Conservation (phyloP, 2,329 filamentous ascomycete genomes). For the Zymoseptoria ardabiliae region DNA sequence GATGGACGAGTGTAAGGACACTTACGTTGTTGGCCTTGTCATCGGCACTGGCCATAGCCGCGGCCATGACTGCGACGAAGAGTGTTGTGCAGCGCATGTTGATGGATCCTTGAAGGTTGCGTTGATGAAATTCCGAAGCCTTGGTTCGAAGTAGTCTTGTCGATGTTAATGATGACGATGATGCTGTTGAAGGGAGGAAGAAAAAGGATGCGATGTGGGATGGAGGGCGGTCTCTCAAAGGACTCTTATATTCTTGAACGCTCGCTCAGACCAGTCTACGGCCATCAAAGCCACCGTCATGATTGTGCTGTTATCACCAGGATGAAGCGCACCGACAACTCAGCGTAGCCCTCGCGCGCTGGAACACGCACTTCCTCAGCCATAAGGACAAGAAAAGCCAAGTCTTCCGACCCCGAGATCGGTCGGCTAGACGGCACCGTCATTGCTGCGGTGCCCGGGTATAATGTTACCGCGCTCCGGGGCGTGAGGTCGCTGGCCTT, state of each 20-base stretch:
- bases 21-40: constrained; percentile 8
- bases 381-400: background rate
- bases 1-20: constrained; percentile 6
- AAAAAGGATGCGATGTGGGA: background rate
- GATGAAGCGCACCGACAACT: background rate
- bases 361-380: background rate
- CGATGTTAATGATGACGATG: background rate
- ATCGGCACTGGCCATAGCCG: constrained; percentile 9
- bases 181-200: background rate
- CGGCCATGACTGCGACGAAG: constrained; percentile 7
- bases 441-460: background rate
- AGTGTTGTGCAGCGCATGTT: constrained; percentile 10
- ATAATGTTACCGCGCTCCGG: background rate
- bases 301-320: background rate
- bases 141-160: background rate
- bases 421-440: background rate
- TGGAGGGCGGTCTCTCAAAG: background rate
- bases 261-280: background rate
- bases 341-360: background rate
- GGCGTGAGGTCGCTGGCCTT: background rate
- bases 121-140: too few species aligned
- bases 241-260: background rate
- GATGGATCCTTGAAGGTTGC: background rate
- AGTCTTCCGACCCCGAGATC: background rate
- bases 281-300: background rate